A percentile compares a stretch with the other conserved stretches of the same genome.
Evolutionary conservation across 805 yeast species (phyloP).

Genomic region (Priceomyces haplophilus): DNA sequence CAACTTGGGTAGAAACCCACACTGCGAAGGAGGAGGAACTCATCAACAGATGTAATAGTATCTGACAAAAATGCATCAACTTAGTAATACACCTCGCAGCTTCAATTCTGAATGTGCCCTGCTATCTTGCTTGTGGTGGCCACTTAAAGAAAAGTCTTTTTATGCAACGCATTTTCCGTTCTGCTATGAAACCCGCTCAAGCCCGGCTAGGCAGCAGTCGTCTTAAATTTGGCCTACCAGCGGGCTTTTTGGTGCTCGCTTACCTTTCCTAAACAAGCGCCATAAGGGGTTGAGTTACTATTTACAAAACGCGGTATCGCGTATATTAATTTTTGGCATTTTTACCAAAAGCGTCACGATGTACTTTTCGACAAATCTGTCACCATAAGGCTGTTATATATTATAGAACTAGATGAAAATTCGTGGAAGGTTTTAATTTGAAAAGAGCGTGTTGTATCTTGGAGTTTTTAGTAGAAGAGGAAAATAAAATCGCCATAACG

Average conservation of each 20-base stretch:
- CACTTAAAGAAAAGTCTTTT: neutral
- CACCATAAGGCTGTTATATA: neutral
- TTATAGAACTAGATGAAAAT: slow-evolving; percentile 1
- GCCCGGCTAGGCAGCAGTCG: neutral
- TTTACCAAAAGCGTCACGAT: slow-evolving; percentile 2
- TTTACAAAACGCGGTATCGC: slow-evolving; percentile 1
- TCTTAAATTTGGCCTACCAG: neutral
- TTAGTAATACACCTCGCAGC: too few species aligned
- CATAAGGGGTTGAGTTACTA: neutral
- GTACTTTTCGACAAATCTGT: slow-evolving; percentile 1
- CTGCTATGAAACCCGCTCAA: neutral
- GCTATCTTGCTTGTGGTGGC: neutral
- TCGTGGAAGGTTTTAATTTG: neutral
- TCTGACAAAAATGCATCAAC: too few species aligned
- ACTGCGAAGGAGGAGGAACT: too few species aligned
- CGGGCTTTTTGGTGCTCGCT: neutral
- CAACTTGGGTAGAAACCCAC: too few species aligned
- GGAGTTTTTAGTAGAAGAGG: neutral
- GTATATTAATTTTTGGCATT: neutral
- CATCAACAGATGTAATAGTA: too few species aligned
- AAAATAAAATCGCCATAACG: neutral
- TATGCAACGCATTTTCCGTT: neutral
- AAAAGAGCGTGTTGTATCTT: slow-evolving; percentile 1
- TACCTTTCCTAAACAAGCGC: neutral
- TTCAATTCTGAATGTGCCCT: too few species aligned